Evolutionary conservation across 768 basidiomycete species (phyloP), one percentile per base, ranked within the genome.

Genomic region (Pluteus cervinus): DNA sequence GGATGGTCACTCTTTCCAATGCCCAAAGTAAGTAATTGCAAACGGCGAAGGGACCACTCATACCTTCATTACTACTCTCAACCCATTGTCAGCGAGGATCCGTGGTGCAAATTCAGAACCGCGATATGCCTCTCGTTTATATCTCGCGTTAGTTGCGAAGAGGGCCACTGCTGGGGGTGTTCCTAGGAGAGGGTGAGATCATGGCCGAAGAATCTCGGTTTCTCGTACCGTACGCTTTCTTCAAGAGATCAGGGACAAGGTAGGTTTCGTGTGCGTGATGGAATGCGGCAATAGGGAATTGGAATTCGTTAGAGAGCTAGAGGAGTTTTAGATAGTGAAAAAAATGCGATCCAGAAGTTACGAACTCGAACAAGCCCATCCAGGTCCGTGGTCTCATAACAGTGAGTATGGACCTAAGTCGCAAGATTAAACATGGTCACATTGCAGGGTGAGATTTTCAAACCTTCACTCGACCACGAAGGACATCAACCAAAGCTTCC

Each of bases 191-290:
- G 28, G 15, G 22, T 31, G 14, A 47, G 26, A 23, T 5, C 11
- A 31, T 9, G 5, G 9, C 32, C 7, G 21, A n/a, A 15, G 11
- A 37, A 20, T 4, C 25, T 37, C 24, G 28, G 7, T 12, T 6
- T 12, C 9, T 29, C 65, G 32, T 26, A 70, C 73, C 86, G 52
- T 71, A 88, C 29, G 75, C 75, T 46, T 73, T 72, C 62, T 84
- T 87, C 47, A 93, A 62, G 2, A 84, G 55, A 32, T 81, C 80
- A 0, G 88, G 85, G n/a, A 91, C 82, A n/a, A 91, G 72, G 53
- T 83, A 91, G 0, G 86, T 77, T 50, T 89, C 85, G 43, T 82
- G 80, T 0, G 87, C 87, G 39, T 81, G 78, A 42, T 88, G 86
- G 56, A 87, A 79, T 1, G 80, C 79, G 4, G 83, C 79, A 36